Evolutionary conservation across 192 early-diverging fungal species (phyloP).

Genomic region (Podila minutissima): DNA sequence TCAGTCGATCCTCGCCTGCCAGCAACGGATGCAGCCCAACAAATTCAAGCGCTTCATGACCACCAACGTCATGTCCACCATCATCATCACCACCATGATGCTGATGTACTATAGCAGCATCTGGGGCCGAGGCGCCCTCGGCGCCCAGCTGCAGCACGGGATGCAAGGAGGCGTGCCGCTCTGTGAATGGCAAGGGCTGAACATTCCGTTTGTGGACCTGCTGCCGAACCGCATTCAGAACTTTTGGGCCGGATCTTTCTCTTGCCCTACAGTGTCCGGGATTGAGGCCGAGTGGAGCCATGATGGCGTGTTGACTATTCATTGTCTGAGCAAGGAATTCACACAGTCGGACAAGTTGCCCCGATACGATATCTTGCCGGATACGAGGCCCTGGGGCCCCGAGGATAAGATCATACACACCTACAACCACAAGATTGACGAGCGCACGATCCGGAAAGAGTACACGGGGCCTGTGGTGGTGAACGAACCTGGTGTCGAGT

Average conservation of each 20-base stretch:
- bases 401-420: conserved; percentile 53
- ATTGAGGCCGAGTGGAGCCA: conserved; percentile 55
- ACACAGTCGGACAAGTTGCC: conserved; percentile 16
- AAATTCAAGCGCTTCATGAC: conserved; percentile 51
- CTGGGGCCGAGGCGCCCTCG: conserved; percentile 52
- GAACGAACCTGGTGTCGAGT: conserved; percentile 36
- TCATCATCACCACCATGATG: conserved; percentile 17
- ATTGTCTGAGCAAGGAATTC: conserved; percentile 30
- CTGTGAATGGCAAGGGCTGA: conserved; percentile 60
- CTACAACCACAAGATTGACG: conserved; percentile 56
- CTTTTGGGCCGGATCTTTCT: conserved; percentile 64
- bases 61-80: conserved; percentile 13
- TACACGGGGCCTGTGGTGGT: conserved; percentile 39
- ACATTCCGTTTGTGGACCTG: conserved; percentile 61
- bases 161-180: conserved; percentile 23
- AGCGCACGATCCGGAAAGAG: conserved; percentile 20
- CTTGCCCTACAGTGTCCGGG: conserved; percentile 19
- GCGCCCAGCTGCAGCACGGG: conserved; percentile 26
- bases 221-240: conserved; percentile 63
- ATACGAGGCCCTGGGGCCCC: conserved; percentile 58
- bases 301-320: conserved; percentile 50
- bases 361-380: conserved; percentile 59
- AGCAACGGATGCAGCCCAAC: conserved; percentile 19
- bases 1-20: conserved; percentile 37
- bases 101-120: conserved; percentile 55